phyloP scores from a whole-genome alignment of 2,329 filamentous ascomycete genomes.

The Aspergillus thermomutatus region DNA sequence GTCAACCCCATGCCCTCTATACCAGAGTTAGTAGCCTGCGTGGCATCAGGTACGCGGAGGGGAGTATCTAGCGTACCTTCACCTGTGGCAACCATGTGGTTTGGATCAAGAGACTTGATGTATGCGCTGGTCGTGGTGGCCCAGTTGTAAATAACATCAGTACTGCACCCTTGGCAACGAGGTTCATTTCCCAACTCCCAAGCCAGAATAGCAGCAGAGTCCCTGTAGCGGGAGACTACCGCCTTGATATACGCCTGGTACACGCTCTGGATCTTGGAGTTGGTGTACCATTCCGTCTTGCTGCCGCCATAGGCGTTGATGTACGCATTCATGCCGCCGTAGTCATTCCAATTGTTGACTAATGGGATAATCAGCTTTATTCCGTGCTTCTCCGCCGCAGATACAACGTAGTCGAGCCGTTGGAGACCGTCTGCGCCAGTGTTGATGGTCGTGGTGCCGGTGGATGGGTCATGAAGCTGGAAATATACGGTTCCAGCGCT shows the following conservation, averaged over 20 bases:
- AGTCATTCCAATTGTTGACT: conserved; percentile 67
- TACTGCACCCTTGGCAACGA: conserved; percentile 59
- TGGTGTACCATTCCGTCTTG: conserved; percentile 56
- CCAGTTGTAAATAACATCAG: conserved; percentile 60
- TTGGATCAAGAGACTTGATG: conserved; percentile 60
- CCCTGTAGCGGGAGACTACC: conserved; percentile 58
- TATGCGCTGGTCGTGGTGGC: conserved; percentile 55
- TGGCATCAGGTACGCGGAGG: no score
- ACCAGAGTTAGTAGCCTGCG: background rate
- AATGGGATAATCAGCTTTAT: conserved; percentile 56
- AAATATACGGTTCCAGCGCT: conserved; percentile 43
- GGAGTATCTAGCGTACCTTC: conserved; percentile 35
- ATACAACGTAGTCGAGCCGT: conserved; percentile 62
- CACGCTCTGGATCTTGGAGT: conserved; percentile 49
- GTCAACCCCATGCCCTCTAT: conserved; percentile 53
- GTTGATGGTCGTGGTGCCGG: conserved; percentile 51
- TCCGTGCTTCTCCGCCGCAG: conserved; percentile 55
- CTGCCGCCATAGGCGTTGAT: conserved; percentile 52
- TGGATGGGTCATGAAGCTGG: conserved; percentile 30
- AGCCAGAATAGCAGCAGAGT: conserved; percentile 58
- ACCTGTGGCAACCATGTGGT: conserved; percentile 62
- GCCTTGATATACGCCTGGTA: conserved; percentile 61
- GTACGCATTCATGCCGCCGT: conserved; percentile 61
- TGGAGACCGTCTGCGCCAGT: conserved; percentile 59
- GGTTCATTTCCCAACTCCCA: conserved; percentile 69